phyloP scores from a whole-genome alignment of 805 yeast genomes.

The Pichia cephalocereana region DNA sequence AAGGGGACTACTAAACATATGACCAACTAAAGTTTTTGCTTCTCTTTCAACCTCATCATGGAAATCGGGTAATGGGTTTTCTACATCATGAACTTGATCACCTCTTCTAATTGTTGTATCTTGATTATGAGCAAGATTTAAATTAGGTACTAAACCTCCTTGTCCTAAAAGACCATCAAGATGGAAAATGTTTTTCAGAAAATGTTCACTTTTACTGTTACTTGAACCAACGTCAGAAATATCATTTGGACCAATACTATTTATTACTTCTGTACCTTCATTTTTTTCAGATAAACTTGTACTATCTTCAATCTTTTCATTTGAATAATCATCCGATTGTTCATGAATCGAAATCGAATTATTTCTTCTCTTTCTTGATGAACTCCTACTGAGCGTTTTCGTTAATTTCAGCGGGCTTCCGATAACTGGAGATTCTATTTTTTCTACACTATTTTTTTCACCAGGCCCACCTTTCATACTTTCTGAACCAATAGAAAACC shows the following conservation, averaged over 20 bases:
- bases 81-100: constrained; percentile 5
- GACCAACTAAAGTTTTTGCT: constrained; percentile 42
- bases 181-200: constrained; percentile 9
- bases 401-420: too few species aligned
- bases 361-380: background rate
- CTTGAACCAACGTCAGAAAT: background rate
- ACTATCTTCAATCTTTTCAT: background rate
- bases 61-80: constrained; percentile 13
- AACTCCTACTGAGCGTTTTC: background rate
- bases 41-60: constrained; percentile 38
- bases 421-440: background rate
- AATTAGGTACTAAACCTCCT: constrained; percentile 10
- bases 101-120: background rate
- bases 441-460: background rate
- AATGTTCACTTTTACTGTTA: constrained; percentile 1
- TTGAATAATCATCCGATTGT: background rate
- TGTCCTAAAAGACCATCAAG: constrained; percentile 10
- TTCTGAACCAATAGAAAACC: constrained; percentile 5
- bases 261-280: background rate
- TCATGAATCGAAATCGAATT: background rate
- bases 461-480: background rate
- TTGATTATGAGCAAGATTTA: constrained; percentile 1
- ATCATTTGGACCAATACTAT: too few species aligned
- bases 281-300: background rate
- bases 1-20: constrained; percentile 8